Conservation (phyloP, 116 monocot species). For the Phalaenopsis hybrid region DNA sequence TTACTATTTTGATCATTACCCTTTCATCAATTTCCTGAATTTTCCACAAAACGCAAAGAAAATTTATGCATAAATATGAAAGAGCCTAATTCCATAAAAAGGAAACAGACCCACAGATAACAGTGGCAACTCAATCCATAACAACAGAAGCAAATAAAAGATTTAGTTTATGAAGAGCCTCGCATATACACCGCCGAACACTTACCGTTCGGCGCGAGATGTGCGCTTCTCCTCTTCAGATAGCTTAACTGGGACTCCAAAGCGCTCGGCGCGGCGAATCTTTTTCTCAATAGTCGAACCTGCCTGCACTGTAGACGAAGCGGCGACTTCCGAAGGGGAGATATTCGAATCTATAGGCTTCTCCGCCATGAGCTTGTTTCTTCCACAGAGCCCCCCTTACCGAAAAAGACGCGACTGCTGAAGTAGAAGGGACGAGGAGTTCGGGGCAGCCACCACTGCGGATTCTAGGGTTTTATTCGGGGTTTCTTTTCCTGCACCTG, state of each 20-base stretch:
- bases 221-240: constrained; percentile 43
- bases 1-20: background rate
- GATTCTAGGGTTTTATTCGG: constrained; percentile 8
- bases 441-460: background rate
- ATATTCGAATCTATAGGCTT: background rate
- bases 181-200: background rate
- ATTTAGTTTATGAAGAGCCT: background rate
- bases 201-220: constrained; percentile 30
- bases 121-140: background rate
- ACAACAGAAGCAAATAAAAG: background rate
- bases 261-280: constrained; percentile 31
- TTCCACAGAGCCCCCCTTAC: background rate
- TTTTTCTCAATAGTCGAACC: constrained; percentile 29
- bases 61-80: background rate
- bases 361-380: background rate
- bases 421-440: background rate
- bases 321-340: background rate
- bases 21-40: background rate
- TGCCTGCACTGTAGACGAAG: background rate
- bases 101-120: background rate
- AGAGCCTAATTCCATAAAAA: background rate
- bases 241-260: constrained; percentile 24
- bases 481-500: background rate
- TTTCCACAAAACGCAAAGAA: background rate
- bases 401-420: background rate